Evolutionary conservation across 2,329 filamentous ascomycete species (phyloP), one percentile per base, ranked within the genome.

Genomic region (Nigrograna mackinnonii): DNA sequence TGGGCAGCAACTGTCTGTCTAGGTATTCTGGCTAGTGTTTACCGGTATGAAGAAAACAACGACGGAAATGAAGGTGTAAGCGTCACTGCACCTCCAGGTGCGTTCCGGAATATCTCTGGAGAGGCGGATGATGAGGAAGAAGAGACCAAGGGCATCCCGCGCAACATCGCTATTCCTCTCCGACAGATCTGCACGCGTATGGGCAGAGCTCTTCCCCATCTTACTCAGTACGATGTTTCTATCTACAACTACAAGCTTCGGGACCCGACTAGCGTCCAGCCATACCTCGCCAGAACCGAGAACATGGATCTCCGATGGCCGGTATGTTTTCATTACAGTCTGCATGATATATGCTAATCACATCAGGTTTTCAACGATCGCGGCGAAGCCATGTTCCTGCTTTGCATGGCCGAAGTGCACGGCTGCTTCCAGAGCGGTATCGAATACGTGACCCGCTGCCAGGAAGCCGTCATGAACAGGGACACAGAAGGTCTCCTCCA

Each of bases 251-350:
- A 77, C 50, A 76, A 73, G 52, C 65, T 79, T 34, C 63, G 68
- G 20, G 75, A 79, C 42, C 66, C 70, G 1, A 78, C 69, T 2
- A 77, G 76, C 1, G 71, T 59, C 0, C 70, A 72, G 28, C 77
- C 77, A 3, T 80, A 79, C 40, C 58, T 79, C 0, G 76, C 70
- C 0, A 64, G 77, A 0, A 77, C 78, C 37, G 76, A 79, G 36
- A 80, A 80, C 37, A 79, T 71, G 13, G 77, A 79, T 32, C 63
- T 79, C 13, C 64, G 77, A 28, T 80, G 78, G 78, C 73, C 77
- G 1, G 74, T 79, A 61, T 14, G 47, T 37, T 6, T 30, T 16
- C n/a, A 17, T 40, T 34, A 30, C 19, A 37, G 18, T 22, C 3
- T 20, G 14, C 20, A 26, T 17, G 4, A 4, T 5, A 21, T 6